Base-by-base conservation (phyloP, 441 rosid species). In the Gossypium trilobum region DNA sequence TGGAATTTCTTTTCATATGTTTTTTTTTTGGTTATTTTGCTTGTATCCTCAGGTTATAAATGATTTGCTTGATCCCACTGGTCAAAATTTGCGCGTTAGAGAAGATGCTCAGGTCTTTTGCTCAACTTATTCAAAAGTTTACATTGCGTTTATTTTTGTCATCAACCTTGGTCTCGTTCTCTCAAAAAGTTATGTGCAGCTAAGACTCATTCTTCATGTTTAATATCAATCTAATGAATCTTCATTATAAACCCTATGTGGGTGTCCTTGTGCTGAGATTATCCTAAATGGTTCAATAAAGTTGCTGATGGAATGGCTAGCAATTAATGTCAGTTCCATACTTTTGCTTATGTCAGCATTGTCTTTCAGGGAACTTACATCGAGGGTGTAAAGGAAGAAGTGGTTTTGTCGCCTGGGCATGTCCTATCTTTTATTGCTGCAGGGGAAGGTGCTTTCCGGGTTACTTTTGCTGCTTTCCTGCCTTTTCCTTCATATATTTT, bases 371-470 rank as follows among this genome's bases (percentile, higher is more conserved):
- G 99, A 39, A 95, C 99, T 59, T 95, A 95, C 25, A 98, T 95
- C 57, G 99, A 95, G 84, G 98, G 98, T 59, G 86, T 95, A 76
- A 95, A 95, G 82, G 99, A 95, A 89, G 99, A 95, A 85, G 98
- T 95, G 68, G 97, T 95, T 61, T 81, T 95, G 80, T 95, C 98
- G 82, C 98, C 99, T 56, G 99, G 99, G 64, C 99, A 95, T 75
- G 99, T 87, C 36, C 87, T 95, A 76, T 95, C 99, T 67, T 95
- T 95, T 79, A 91, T 95, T 84, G 97, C 99, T 70, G 96, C 98
- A 46, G 99, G 99, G 57, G 99, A 95, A 88, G 99, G 99, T 95
- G 81, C 66, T 11, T 39, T 74, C 14, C 25, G 25, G 36, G 3
- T 62, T 57, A 22, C 31, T 72, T 73, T 29, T 13, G 23, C 36